These are phyloP conservation scores for Fonsecaea multimorphosa DNA, from an alignment of 2,329 filamentous ascomycete genomes.

Conservation along the genomic window DNA sequence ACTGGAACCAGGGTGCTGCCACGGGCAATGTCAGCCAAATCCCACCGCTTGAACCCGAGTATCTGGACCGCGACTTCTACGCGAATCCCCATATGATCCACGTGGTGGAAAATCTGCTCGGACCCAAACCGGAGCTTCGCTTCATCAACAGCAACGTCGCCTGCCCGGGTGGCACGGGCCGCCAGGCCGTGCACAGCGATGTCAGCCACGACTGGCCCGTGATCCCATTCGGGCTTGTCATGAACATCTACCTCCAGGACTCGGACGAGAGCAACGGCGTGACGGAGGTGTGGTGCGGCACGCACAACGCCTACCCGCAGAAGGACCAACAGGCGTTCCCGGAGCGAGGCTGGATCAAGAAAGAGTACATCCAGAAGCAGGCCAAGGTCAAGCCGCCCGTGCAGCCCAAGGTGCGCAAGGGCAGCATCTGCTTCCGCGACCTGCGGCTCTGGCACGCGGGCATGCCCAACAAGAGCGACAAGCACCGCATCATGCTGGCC, in stretches of 20 bases:
- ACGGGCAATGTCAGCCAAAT: constrained; percentile 51
- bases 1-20: constrained; percentile 42
- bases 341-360: constrained; percentile 41
- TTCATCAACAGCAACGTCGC: constrained; percentile 51
- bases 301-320: constrained; percentile 49
- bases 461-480: constrained; percentile 60
- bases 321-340: constrained; percentile 48
- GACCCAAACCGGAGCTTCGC: constrained; percentile 45
- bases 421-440: constrained; percentile 64
- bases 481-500: constrained; percentile 55
- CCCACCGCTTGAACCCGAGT: constrained; percentile 44
- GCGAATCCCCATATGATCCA: constrained; percentile 47
- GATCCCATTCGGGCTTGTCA: constrained; percentile 52
- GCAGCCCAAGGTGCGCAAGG: constrained; percentile 53
- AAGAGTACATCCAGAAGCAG: constrained; percentile 43
- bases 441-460: constrained; percentile 68
- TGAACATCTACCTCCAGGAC: constrained; percentile 56
- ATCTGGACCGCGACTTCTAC: constrained; percentile 47
- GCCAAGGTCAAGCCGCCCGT: constrained; percentile 44
- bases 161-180: constrained; percentile 43
- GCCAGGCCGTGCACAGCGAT: constrained; percentile 52
- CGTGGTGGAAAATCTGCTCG: constrained; percentile 45
- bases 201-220: constrained; percentile 54
- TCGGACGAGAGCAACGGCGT: constrained; percentile 54
- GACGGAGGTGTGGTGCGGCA: constrained; percentile 60